phyloP scores from a whole-genome alignment of 2,329 filamentous ascomycete genomes.

The Fusarium musae region DNA sequence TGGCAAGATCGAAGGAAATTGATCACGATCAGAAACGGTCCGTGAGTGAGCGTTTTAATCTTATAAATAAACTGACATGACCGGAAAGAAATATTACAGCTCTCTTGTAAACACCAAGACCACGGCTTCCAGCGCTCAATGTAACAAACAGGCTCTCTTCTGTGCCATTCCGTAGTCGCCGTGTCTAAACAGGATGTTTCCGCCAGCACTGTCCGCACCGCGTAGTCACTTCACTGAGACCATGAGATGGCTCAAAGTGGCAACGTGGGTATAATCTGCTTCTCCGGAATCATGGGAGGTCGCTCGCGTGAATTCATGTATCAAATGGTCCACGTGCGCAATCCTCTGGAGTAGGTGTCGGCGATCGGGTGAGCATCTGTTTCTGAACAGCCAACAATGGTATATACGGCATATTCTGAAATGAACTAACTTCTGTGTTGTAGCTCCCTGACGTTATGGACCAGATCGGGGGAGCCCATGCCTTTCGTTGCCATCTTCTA shows the following conservation, averaged over 20 bases:
- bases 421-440: too few species aligned
- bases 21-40: too few species aligned
- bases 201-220: background rate
- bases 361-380: background rate
- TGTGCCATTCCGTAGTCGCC: background rate
- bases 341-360: background rate
- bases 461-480: background rate
- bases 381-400: background rate
- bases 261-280: background rate
- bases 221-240: background rate
- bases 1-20: too few species aligned
- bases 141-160: background rate
- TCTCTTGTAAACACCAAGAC: background rate
- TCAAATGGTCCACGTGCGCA: rapidly evolving
- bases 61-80: background rate
- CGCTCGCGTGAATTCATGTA: background rate
- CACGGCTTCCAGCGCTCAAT: background rate
- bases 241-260: background rate
- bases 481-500: background rate
- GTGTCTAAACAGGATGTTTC: background rate
- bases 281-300: background rate
- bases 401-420: too few species aligned
- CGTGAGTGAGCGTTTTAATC: background rate
- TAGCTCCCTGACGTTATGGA: too few species aligned
- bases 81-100: rapidly evolving